phyloP scores from a whole-genome alignment of 139 green algal genomes.

The Haematococcus sp. region DNA sequence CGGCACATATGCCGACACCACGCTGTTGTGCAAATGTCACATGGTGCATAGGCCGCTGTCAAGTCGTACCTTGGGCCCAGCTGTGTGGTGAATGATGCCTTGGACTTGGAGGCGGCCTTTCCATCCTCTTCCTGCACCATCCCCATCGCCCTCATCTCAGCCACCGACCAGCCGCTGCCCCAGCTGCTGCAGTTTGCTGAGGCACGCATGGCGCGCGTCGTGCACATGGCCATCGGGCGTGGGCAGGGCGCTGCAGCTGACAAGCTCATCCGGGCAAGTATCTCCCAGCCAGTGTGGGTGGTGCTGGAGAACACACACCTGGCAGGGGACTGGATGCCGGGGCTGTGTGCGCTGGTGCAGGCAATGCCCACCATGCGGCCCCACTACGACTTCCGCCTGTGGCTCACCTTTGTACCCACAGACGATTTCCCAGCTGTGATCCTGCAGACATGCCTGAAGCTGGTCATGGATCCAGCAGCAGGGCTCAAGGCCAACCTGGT shows the following conservation, averaged over 20 bases:
- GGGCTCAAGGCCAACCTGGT: conserved; percentile 39
- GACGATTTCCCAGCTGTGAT: conserved; percentile 54
- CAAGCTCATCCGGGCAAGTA: conserved; percentile 26
- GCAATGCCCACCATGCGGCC: conserved; percentile 33
- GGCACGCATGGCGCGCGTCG: conserved; percentile 2
- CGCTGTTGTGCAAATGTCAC: no score
- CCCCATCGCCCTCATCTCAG: conserved; percentile 36
- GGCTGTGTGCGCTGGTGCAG: conserved; percentile 51
- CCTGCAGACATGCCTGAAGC: conserved; percentile 41
- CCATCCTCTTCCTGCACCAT: conserved; percentile 7
- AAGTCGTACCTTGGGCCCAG: conserved; percentile 21
- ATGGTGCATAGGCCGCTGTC: conserved; percentile 14
- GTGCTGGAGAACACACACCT: conserved; percentile 76
- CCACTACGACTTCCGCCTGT: conserved; percentile 59
- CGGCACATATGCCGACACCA: no score
- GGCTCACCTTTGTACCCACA: conserved; percentile 56
- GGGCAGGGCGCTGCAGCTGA: conserved; percentile 34
- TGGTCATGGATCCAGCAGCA: conserved; percentile 38
- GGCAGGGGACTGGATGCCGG: conserved; percentile 62
- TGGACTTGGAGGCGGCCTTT: conserved; percentile 39
- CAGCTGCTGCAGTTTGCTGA: conserved; percentile 42
- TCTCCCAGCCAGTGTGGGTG: conserved; percentile 47
- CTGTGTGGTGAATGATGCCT: conserved; percentile 26
- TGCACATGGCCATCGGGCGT: conserved; percentile 41
- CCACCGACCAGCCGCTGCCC: conserved; percentile 32